Evolutionary conservation across 495 filamentous ascomycete genomes (phyloP).

Genomic region (Neurospora sp.): DNA sequence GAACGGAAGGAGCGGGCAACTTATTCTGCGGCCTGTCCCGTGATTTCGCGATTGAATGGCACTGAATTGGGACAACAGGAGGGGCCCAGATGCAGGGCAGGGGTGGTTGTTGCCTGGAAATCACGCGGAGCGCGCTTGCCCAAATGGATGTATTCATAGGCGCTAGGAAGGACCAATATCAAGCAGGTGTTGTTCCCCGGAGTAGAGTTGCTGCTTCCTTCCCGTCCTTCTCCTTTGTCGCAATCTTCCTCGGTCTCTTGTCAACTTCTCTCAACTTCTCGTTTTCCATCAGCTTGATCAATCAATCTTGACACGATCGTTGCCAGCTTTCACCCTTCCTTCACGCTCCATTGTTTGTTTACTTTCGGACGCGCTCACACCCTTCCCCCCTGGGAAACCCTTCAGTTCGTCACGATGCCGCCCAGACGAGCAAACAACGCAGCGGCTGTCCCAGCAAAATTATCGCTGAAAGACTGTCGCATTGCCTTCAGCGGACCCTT

Average conservation of each 20-base stretch:
- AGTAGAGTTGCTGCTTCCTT: background rate
- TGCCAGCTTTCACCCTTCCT: background rate
- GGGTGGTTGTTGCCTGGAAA: slow-evolving; percentile 16
- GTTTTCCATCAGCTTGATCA: background rate
- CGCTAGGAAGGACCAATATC: background rate
- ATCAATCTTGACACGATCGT: background rate
- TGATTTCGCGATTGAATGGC: slow-evolving; percentile 7
- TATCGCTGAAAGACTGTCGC: slow-evolving; percentile 31
- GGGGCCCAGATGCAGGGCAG: background rate
- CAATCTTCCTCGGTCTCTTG: background rate
- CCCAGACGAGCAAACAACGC: slow-evolving; percentile 18
- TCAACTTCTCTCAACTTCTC: background rate
- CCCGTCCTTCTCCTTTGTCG: background rate
- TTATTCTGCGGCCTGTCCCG: background rate
- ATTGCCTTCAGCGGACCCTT: slow-evolving; percentile 56
- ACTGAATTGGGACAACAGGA: background rate
- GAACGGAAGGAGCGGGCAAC: background rate
- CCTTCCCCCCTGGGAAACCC: background rate
- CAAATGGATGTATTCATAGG: background rate
- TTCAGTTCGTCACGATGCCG: slow-evolving; percentile 11
- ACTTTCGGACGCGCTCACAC: background rate
- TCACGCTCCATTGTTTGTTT: background rate
- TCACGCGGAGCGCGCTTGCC: slow-evolving; percentile 7
- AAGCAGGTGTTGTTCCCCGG: background rate
- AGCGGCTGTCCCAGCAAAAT: slow-evolving; percentile 10